Evolutionary conservation across 2,329 filamentous ascomycete species (phyloP).

Genomic region (Phoma sp.): DNA sequence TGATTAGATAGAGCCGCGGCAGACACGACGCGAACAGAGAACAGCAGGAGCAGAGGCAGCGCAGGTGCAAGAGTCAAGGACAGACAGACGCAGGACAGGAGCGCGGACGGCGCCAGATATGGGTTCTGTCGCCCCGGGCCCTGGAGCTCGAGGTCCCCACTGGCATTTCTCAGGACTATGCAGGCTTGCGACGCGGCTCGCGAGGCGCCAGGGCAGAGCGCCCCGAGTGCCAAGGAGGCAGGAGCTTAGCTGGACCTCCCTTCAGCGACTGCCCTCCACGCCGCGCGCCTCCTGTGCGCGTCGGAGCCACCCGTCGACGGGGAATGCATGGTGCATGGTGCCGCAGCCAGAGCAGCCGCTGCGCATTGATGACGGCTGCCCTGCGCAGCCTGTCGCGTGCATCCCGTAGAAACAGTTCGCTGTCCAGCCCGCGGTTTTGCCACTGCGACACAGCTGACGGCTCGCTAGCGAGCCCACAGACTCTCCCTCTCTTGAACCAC

Average conservation of each 20-base stretch:
- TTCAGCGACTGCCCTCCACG: conserved; percentile 3
- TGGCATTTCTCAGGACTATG: conserved; percentile 15
- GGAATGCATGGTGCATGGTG: conserved; percentile 18
- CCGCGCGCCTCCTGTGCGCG: not conserved
- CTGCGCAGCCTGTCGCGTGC: conserved; percentile 9
- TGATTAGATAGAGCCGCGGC: not conserved
- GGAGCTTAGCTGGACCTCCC: conserved; percentile 21
- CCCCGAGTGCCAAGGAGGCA: conserved; percentile 11
- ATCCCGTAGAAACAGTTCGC: not conserved
- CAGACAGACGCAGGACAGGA: not conserved
- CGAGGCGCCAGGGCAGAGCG: not conserved
- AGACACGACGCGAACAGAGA: not conserved
- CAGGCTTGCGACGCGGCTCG: conserved; percentile 16
- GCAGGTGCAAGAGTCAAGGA: too few species aligned
- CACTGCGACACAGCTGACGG: conserved; percentile 5
- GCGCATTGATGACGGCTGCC: not conserved
- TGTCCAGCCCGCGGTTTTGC: conserved; percentile 3
- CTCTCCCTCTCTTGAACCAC: not conserved
- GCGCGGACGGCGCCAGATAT: conserved; percentile 17
- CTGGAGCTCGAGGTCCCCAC: conserved; percentile 8
- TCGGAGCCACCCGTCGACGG: not conserved
- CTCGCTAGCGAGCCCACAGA: not conserved
- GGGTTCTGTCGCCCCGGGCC: conserved; percentile 3
- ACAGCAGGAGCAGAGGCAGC: too few species aligned
- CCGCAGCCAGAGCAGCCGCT: not conserved